phyloP scores from a whole-genome alignment of 352 stramenopile genomes.

The Phytophthora quininea region DNA sequence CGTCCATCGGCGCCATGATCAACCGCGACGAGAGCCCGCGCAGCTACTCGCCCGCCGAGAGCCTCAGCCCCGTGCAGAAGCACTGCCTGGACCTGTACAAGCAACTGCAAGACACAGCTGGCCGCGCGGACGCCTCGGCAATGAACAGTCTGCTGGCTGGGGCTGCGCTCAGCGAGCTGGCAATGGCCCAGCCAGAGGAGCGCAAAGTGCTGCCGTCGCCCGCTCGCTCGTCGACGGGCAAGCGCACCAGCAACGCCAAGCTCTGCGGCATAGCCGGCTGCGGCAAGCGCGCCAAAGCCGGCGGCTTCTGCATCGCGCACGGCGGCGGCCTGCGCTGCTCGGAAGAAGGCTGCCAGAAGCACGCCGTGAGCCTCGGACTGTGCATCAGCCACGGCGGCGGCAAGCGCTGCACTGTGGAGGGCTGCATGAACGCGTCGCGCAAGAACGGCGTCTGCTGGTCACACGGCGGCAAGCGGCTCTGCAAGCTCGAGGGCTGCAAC shows the following conservation, averaged over 20 bases:
- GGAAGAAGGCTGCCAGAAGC: slow-evolving; percentile 74
- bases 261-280: slow-evolving; percentile 78
- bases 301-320: slow-evolving; percentile 82
- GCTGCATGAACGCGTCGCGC: slow-evolving; percentile 78
- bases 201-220: slow-evolving; percentile 33
- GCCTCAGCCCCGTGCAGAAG: slow-evolving; percentile 64
- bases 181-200: slow-evolving; percentile 33
- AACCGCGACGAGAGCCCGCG: slow-evolving; percentile 49
- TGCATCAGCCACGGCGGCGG: slow-evolving; percentile 88
- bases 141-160: slow-evolving; percentile 58
- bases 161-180: slow-evolving; percentile 54
- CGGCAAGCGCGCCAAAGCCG: slow-evolving; percentile 81
- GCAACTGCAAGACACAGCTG: slow-evolving; percentile 46
- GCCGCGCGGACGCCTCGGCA: slow-evolving; percentile 29
- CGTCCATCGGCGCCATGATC: slow-evolving; percentile 76
- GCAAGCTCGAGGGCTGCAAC: slow-evolving; percentile 80
- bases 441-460: slow-evolving; percentile 87
- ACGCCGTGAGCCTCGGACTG: slow-evolving; percentile 80
- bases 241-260: slow-evolving; percentile 70
- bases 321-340: slow-evolving; percentile 81
- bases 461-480: slow-evolving; percentile 81
- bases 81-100: slow-evolving; percentile 72
- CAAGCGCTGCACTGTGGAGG: slow-evolving; percentile 77
- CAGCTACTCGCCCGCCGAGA: slow-evolving; percentile 21
- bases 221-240: slow-evolving; percentile 30